Evolutionary conservation across 2,329 filamentous ascomycete genomes (phyloP).

Genomic region (Ophiostoma sp.): DNA sequence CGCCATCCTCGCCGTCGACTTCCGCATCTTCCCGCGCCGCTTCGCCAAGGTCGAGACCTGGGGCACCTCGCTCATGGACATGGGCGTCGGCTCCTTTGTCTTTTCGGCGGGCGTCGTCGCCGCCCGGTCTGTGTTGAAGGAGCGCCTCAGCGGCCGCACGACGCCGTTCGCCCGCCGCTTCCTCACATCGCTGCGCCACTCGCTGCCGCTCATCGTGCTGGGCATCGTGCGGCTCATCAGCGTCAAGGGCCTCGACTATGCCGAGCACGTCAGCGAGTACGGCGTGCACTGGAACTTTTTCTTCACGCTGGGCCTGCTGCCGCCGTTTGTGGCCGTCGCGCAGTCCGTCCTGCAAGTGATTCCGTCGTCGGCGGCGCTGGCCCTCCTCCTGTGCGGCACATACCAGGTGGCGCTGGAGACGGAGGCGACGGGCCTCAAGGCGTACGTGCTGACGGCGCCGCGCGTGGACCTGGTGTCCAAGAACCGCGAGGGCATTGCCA

Average conservation of each 20-base stretch:
- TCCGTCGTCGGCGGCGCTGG: conserved; percentile 71
- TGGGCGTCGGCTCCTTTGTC: conserved; percentile 95
- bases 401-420: conserved; percentile 75
- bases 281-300: conserved; percentile 99
- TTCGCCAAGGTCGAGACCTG: conserved; percentile 99
- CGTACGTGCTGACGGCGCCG: conserved; percentile 76
- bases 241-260: conserved; percentile 92
- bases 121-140: conserved; percentile 71
- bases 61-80: conserved; percentile 98
- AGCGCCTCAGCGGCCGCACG: conserved; percentile 40
- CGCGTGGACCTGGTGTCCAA: conserved; percentile 74
- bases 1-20: conserved; percentile 95
- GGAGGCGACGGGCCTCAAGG: conserved; percentile 71
- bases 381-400: conserved; percentile 59
- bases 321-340: conserved; percentile 81
- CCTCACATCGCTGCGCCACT: conserved; percentile 65
- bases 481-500: conserved; percentile 94
- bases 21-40: conserved; percentile 82
- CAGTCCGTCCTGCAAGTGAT: conserved; percentile 65
- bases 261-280: conserved; percentile 95
- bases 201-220: conserved; percentile 73
- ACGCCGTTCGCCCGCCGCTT: conserved; percentile 55
- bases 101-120: conserved; percentile 91
- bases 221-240: conserved; percentile 77
- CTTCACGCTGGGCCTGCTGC: conserved; percentile 85